Evolutionary conservation across 1,284 basidiomycete species (phyloP), one percentile per base, ranked within the genome.

Genomic region (Moesziomyces sp.): DNA sequence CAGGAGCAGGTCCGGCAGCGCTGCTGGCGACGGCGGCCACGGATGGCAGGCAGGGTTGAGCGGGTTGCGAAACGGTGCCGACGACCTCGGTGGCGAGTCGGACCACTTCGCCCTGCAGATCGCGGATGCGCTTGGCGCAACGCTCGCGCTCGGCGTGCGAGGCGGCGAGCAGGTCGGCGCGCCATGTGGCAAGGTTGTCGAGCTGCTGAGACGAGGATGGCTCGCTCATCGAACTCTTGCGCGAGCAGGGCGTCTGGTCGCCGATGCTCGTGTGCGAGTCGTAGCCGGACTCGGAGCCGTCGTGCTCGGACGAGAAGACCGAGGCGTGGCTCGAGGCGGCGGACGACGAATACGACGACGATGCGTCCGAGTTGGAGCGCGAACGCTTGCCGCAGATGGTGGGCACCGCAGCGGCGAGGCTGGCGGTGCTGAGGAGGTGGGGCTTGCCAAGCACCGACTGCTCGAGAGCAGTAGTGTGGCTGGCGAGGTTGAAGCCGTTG

Each of bases 361-460:
- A 73, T 44, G 64, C 70, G 26, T 60, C 54, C 56, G 70, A 74
- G 54, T 64, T 68, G 57, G 71, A 64, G 40, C 71, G 71, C 18
- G 65, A 68, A 9, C 71, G 65, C 55, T 74, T 74, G 58, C 71
- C 71, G 55, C 60, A 65, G 45, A 64, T 26, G n/a, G 57, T 61
- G 23, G 56, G 52, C 13, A 44, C 45, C 50, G 50, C 48, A 51
- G 50, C 24, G 16, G 49, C 48, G 24, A 54, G 44, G 18, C 30
- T 42, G 24, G 46, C 46, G 42, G 28, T n/a, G 43, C 43, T 19
- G n/a, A 48, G n/a, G 46, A 58, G 58, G 46, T 52, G 53, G 7
- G 70, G 61, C 58, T 74, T 68, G 60, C 65, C 71, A 19, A 68
- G 56, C 61, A 74, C 61, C 50, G 60, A 64, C 60, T 74, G 71